These are phyloP conservation scores for Pilatotrama ljubarskyi DNA, from an alignment of 768 basidiomycete species.

Conservation along the genomic window DNA sequence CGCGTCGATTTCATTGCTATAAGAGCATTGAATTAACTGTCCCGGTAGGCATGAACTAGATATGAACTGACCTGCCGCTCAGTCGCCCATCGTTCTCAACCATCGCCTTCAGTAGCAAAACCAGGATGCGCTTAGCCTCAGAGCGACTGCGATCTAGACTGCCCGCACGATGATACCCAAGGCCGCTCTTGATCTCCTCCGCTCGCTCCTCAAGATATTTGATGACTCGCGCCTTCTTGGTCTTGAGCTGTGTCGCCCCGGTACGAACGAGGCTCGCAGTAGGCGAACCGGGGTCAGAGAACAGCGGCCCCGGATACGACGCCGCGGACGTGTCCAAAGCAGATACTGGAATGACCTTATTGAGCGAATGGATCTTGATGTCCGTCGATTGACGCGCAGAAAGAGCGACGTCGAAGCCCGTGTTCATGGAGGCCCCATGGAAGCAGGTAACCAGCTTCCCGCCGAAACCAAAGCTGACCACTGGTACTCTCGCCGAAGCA, in stretches of 20 bases:
- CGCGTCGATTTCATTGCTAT: conserved; percentile 65
- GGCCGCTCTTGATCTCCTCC: conserved; percentile 74
- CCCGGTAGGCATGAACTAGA: background rate
- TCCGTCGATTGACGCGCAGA: conserved; percentile 69
- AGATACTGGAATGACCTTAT: conserved; percentile 69
- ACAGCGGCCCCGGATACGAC: conserved; percentile 85
- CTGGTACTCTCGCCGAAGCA: conserved; percentile 68
- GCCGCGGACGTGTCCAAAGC: conserved; percentile 53
- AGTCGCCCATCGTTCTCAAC: conserved; percentile 88
- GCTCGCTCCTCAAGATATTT: conserved; percentile 76
- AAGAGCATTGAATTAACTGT: background rate
- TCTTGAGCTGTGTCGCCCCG: conserved; percentile 64
- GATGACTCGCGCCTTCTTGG: conserved; percentile 77
- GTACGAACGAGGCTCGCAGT: conserved; percentile 69
- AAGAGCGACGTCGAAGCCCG: conserved; percentile 77
- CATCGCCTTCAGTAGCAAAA: conserved; percentile 75
- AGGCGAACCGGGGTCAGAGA: conserved; percentile 69
- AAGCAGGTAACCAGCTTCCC: conserved; percentile 89
- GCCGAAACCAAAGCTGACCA: conserved; percentile 92
- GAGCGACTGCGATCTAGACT: conserved; percentile 55
- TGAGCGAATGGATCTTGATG: conserved; percentile 65
- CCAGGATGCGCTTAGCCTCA: conserved; percentile 75
- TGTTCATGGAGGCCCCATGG: conserved; percentile 62
- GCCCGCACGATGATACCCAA: conserved; percentile 63
- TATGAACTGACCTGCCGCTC: conserved; percentile 70